Percentiles rank a stretch among this genome's conserved stretches.
These are phyloP conservation scores for Alloteropsis semialata DNA, from an alignment of 176 grass and related monocot genomes.

Conservation along the genomic window DNA sequence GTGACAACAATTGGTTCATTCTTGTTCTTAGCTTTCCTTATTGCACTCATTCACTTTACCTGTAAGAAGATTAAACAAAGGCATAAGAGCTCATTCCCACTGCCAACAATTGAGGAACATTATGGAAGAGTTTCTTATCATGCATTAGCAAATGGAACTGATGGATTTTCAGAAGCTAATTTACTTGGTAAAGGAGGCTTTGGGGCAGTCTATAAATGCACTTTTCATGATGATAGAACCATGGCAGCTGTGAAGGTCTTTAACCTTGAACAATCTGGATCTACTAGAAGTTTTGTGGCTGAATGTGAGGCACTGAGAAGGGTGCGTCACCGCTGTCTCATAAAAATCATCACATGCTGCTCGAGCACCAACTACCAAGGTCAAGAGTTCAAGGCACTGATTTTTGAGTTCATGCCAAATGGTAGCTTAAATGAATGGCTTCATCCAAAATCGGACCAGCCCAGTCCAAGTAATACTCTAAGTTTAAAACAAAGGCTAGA, in stretches of 20 bases:
- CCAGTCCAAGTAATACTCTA: background rate
- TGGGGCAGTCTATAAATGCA: slow-evolving; percentile 3
- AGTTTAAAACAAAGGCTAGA: background rate
- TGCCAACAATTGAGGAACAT: background rate
- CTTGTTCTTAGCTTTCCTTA: background rate
- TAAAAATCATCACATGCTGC: slow-evolving; percentile 39
- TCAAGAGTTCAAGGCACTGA: slow-evolving; percentile 36
- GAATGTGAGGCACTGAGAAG: slow-evolving; percentile 22
- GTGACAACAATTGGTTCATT: background rate
- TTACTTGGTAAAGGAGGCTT: slow-evolving; percentile 13
- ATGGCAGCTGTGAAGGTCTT: slow-evolving; percentile 33
- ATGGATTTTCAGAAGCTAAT: slow-evolving; percentile 4
- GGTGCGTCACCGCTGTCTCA: slow-evolving; percentile 19
- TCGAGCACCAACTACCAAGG: slow-evolving; percentile 4
- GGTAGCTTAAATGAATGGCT: slow-evolving; percentile 24
- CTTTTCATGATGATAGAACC: background rate
- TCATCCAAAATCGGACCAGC: background rate
- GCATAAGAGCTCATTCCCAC: background rate
- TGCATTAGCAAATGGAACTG: background rate
- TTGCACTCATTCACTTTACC: background rate
- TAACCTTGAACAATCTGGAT: slow-evolving; percentile 9
- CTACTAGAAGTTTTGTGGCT: slow-evolving; percentile 12
- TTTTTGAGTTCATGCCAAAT: slow-evolving; percentile 45
- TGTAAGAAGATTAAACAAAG: background rate
- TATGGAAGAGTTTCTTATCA: background rate